Conservation (phyloP, 1,139 yeast genomes). For the Ashbya aceris region DNA sequence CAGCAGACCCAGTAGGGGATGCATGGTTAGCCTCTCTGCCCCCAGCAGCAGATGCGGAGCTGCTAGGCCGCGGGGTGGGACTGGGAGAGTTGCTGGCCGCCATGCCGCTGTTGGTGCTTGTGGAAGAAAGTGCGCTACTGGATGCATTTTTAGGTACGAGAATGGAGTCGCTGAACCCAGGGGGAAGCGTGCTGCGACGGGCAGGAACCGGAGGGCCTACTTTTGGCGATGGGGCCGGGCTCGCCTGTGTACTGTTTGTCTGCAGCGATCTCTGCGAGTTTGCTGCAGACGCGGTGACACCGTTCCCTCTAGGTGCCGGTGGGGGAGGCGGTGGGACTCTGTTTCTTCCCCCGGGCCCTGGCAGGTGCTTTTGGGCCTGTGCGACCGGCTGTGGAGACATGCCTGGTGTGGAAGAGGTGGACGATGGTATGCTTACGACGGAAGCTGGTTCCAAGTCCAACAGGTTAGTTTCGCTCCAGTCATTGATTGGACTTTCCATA, state of each 20-base stretch:
- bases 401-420: constrained; percentile 4
- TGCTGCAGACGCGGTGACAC: neutral
- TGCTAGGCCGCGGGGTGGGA: neutral
- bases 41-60: constrained; percentile 7
- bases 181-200: constrained; percentile 22
- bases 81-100: neutral
- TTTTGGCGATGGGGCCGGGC: neutral
- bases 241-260: neutral
- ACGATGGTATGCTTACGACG: constrained; percentile 7
- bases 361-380: neutral
- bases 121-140: constrained; percentile 8
- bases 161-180: constrained; percentile 23
- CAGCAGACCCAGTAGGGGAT: neutral
- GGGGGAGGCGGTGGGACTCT: constrained; percentile 4
- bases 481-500: constrained; percentile 13
- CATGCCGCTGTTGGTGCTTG: constrained; percentile 3
- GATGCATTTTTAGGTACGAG: constrained; percentile 21
- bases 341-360: neutral
- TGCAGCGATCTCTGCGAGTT: neutral
- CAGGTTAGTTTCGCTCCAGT: constrained; percentile 10
- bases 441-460: constrained; percentile 10
- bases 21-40: constrained; percentile 8
- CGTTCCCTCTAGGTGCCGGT: neutral
- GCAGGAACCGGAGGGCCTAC: constrained; percentile 21
- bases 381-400: too few relatives aligned